Conservation (phyloP, 208 protist genomes). For the Crithidia acanthocephali region DNA sequence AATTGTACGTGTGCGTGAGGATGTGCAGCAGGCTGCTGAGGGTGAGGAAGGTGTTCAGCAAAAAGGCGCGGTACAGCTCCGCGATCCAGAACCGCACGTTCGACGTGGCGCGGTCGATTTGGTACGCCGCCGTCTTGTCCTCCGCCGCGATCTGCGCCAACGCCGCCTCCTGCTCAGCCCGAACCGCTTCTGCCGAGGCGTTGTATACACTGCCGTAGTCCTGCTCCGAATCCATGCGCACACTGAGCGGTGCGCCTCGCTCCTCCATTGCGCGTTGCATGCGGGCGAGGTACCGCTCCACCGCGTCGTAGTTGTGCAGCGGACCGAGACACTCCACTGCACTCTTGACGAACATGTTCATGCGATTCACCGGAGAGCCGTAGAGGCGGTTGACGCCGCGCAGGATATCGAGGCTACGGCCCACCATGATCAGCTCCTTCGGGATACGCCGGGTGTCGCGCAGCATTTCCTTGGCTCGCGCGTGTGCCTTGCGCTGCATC, state of each 20-base stretch:
- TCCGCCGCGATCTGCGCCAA: conserved; percentile 36
- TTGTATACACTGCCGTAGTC: conserved; percentile 60
- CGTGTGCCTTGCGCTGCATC: conserved; percentile 58
- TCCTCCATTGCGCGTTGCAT: conserved; percentile 32
- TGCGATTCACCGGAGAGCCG: conserved; percentile 74
- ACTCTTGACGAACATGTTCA: conserved; percentile 78
- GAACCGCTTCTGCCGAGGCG: conserved; percentile 30
- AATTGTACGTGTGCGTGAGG: conserved; percentile 52
- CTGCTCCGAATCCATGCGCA: conserved; percentile 22
- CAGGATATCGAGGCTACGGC: conserved; percentile 81
- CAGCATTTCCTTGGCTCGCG: conserved; percentile 51
- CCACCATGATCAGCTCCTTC: conserved; percentile 73
- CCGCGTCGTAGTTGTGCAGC: conserved; percentile 56
- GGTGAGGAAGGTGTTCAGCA: conserved; percentile 51
- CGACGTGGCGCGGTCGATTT: not conserved
- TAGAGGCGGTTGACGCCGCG: conserved; percentile 83
- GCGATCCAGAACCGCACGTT: conserved; percentile 9
- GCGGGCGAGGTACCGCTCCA: conserved; percentile 50
- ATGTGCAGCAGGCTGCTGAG: conserved; percentile 39
- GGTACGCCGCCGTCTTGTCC: conserved; percentile 4
- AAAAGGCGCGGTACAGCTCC: conserved; percentile 36
- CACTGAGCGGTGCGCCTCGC: not conserved
- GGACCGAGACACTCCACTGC: conserved; percentile 67
- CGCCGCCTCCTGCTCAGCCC: conserved; percentile 42
- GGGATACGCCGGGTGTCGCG: conserved; percentile 62